Conservation (phyloP, 2,329 filamentous ascomycete species). For the Penicillium sp. region DNA sequence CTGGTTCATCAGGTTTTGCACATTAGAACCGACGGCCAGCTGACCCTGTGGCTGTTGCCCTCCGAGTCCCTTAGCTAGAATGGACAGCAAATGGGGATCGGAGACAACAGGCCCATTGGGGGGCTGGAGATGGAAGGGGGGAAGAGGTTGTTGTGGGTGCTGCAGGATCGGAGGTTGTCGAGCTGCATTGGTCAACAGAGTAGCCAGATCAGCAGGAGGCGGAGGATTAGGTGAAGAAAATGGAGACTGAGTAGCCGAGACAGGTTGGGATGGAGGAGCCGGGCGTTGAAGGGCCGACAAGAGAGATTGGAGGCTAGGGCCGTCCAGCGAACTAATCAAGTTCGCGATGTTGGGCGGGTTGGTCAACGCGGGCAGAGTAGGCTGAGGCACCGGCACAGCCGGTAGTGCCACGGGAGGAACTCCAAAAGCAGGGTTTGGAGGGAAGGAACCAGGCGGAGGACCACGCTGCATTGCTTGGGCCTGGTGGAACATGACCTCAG, state of each 20-base stretch:
- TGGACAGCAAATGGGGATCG: constrained; percentile 39
- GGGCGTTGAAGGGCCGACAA: constrained; percentile 59
- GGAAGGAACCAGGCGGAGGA: constrained; percentile 37
- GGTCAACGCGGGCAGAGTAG: constrained; percentile 34
- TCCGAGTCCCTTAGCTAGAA: constrained; percentile 40
- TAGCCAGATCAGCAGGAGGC: constrained; percentile 42
- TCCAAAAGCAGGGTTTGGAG: constrained; percentile 37
- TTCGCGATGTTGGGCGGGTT: constrained; percentile 59
- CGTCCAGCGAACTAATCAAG: constrained; percentile 68
- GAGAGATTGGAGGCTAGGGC: constrained; percentile 68
- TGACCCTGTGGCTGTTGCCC: constrained; percentile 38
- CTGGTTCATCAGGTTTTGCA: constrained; percentile 52
- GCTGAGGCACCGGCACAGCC: constrained; percentile 32
- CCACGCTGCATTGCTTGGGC: constrained; percentile 43
- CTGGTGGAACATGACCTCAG: constrained; percentile 71
- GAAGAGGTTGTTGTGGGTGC: constrained; percentile 30
- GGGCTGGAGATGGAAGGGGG: constrained; percentile 31
- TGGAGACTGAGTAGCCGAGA: constrained; percentile 36
- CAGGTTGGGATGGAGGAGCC: constrained; percentile 30
- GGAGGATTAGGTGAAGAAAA: constrained; percentile 34
- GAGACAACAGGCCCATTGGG: constrained; percentile 29
- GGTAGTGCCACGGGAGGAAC: constrained; percentile 37
- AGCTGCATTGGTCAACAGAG: constrained; percentile 40
- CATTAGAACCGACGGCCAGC: constrained; percentile 36
- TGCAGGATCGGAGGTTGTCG: constrained; percentile 36